A percentile compares a stretch with the other conserved stretches of the same genome.
Evolutionary conservation across 352 stramenopile species (phyloP).

Genomic region (Phytophthora sp.): DNA sequence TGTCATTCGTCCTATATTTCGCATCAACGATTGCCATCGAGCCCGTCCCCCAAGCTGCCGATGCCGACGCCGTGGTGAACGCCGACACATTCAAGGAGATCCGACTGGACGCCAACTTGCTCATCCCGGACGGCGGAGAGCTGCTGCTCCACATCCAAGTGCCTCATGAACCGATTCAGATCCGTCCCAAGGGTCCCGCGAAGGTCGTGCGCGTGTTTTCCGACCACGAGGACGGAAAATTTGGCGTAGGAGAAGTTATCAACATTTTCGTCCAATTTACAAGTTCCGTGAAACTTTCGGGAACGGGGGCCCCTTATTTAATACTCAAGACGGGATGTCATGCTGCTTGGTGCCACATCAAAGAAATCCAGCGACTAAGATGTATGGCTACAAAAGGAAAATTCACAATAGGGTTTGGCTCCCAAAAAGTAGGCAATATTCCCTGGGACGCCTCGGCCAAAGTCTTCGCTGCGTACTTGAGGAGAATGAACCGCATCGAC

Average conservation of each 20-base stretch:
- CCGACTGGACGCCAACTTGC: conserved; percentile 69
- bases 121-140: conserved; percentile 76
- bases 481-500: conserved; percentile 71
- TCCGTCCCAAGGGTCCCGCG: conserved; percentile 57
- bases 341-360: conserved; percentile 47
- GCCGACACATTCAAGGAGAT: conserved; percentile 53
- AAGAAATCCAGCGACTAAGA: conserved; percentile 66
- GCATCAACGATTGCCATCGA: conserved; percentile 30
- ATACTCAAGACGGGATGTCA: conserved; percentile 66
- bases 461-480: conserved; percentile 54
- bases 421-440: conserved; percentile 66
- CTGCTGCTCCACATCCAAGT: conserved; percentile 72
- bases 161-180: conserved; percentile 52
- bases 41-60: conserved; percentile 52
- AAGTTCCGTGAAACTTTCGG: conserved; percentile 63
- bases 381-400: conserved; percentile 70
- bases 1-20: not conserved
- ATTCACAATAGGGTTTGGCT: conserved; percentile 65
- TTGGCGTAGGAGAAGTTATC: conserved; percentile 69
- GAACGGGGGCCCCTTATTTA: conserved; percentile 47
- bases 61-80: conserved; percentile 60
- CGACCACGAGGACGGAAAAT: conserved; percentile 44
- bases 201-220: conserved; percentile 77
- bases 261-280: conserved; percentile 76
- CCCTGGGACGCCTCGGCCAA: conserved; percentile 60